Base-by-base conservation (phyloP, 345 rosid genomes). In the Erodium maritimum region DNA sequence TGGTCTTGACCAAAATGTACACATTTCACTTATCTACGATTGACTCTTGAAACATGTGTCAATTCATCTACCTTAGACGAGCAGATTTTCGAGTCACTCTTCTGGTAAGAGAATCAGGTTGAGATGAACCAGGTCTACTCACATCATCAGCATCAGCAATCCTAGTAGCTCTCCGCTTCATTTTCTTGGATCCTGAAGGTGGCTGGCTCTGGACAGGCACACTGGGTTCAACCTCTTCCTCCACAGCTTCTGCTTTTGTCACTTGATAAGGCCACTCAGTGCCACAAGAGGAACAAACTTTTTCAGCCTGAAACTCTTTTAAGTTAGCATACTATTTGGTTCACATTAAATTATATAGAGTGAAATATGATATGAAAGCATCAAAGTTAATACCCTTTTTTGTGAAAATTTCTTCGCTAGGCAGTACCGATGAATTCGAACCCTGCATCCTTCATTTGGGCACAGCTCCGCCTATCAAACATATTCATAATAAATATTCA, bases 401-500 rank as follows among this genome's bases (percentile, higher is more conserved):
- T 62, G 76, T 8, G 79, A 74, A 64, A 75, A 62, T 67, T 78
- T 74, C 72, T 72, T 82, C 68, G 71, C 65, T 62, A 87, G 80
- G 77, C 99, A 93, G 71, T 89, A 80, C n/a, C 62, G 77, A 74
- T 93, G 99, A 50, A 93, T 75, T 68, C 95, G 77, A 59, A 76
- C 67, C 0, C 63, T 52, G 63, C 99, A 89, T 55, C 72, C 81
- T 58, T 82, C 86, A 60, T 54, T 87, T 11, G 72, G 76, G 77
- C 99, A 89, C 56, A 80, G 25, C 57, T 80, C 80, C 46, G 90
- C 99, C 99, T 93, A 82, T 34, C 21, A 59, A 50, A 64, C 29
- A 42, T 9, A 16, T 52, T 22, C 33, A 46, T 25, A 56, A 62
- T 8, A 65, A 53, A 65, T 6, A 37, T 37, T 37, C 13, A 4